Conservation (phyloP, 2,329 filamentous ascomycete genomes). For the Aspergillus pseudonomiae region DNA sequence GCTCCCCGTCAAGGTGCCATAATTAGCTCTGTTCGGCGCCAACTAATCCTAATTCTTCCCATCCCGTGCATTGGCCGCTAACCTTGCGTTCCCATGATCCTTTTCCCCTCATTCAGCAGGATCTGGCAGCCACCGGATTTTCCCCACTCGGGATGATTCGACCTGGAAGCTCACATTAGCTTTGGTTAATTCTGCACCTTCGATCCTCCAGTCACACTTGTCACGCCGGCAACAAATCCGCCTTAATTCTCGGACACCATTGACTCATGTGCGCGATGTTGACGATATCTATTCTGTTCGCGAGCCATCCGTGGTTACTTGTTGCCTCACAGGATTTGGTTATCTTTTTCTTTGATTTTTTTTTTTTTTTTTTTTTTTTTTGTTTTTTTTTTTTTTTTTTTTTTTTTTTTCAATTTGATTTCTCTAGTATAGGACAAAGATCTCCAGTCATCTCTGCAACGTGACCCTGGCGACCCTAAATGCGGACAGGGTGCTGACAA, state of each 20-base stretch:
- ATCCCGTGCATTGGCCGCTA: not conserved
- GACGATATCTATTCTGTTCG: no score
- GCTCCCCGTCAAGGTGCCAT: not conserved
- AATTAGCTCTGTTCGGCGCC: slow-evolving; percentile 15
- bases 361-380: no score
- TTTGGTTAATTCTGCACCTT: slow-evolving; percentile 22
- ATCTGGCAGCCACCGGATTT: not conserved
- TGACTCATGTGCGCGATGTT: not conserved
- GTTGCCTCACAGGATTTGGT: no score
- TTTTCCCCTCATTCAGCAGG: not conserved
- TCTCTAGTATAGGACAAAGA: not conserved
- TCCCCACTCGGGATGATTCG: not conserved
- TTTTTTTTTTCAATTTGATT: not conserved
- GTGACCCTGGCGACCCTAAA: not conserved
- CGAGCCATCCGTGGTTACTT: no score
- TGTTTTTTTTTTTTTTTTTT: not conserved
- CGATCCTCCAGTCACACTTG: slow-evolving; percentile 21
- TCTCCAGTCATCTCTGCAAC: no score
- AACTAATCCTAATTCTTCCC: not conserved
- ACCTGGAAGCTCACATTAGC: slow-evolving; percentile 3
- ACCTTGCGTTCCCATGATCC: slow-evolving; percentile 10
- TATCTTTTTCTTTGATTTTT: not conserved
- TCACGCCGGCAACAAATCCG: slow-evolving; percentile 10
- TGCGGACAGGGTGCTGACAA: not conserved
- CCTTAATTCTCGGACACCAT: not conserved